Evolutionary conservation across 768 basidiomycete species (phyloP).

Genomic region (Mycena pura): DNA sequence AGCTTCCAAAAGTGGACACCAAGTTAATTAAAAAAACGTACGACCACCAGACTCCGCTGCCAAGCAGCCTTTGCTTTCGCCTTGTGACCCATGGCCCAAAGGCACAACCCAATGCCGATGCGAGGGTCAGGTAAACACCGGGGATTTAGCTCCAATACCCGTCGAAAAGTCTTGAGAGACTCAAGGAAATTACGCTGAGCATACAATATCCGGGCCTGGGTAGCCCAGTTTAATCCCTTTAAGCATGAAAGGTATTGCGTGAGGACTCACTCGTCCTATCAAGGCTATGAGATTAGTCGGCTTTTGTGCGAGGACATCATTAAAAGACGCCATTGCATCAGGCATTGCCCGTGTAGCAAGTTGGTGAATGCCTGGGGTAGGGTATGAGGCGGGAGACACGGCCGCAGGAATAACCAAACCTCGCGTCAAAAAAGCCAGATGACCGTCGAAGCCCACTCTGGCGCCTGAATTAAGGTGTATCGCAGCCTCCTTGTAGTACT

Average conservation of each 20-base stretch:
- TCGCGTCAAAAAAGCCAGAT: conserved; percentile 69
- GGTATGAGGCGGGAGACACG: background rate
- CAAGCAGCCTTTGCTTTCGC: conserved; percentile 86
- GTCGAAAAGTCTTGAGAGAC: conserved; percentile 87
- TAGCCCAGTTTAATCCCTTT: too few relatives aligned
- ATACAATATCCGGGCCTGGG: conserved; percentile 84
- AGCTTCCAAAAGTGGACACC: too few relatives aligned
- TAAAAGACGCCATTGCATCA: conserved; percentile 82
- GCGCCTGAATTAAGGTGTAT: conserved; percentile 68
- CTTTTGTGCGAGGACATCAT: conserved; percentile 75
- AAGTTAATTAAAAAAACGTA: conserved; percentile 45
- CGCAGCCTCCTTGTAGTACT: conserved; percentile 74
- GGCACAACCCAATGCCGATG: conserved; percentile 93
- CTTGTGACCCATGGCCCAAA: conserved; percentile 89
- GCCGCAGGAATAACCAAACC: conserved; percentile 43
- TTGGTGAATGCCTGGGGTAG: conserved; percentile 73
- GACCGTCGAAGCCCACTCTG: conserved; percentile 63
- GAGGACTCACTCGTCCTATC: conserved; percentile 79
- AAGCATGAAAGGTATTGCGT: too few relatives aligned
- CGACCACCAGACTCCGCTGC: conserved; percentile 87
- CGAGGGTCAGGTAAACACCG: conserved; percentile 89
- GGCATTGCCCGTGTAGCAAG: conserved; percentile 83
- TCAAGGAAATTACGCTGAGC: conserved; percentile 77
- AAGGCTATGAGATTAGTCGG: conserved; percentile 90
- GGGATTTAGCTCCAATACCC: conserved; percentile 79